Evolutionary conservation across 106 monocot species (phyloP).

Genomic region (Apostasia ramifera): DNA sequence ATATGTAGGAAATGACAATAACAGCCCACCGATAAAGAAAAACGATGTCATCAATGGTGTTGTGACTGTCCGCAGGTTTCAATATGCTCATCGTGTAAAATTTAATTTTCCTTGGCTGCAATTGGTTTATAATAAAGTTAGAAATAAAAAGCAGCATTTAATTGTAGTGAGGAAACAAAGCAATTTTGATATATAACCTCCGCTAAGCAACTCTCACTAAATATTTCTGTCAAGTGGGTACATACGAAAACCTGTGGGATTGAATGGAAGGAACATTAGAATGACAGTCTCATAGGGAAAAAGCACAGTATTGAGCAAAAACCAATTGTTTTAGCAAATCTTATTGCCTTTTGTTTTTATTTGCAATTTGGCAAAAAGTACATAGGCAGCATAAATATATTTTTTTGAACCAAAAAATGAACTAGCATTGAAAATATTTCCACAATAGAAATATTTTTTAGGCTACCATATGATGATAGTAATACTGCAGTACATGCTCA

Average conservation of each 20-base stretch:
- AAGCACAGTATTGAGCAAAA: too few relatives aligned
- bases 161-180: neutral
- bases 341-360: too few relatives aligned
- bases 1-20: neutral
- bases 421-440: too few relatives aligned
- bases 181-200: conserved; percentile 29
- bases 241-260: conserved; percentile 68
- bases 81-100: conserved; percentile 88
- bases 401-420: too few relatives aligned
- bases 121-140: neutral
- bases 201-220: conserved; percentile 48
- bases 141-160: neutral
- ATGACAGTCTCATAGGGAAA: too few relatives aligned
- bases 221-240: conserved; percentile 94
- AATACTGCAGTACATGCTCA: too few relatives aligned
- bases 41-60: conserved; percentile 56
- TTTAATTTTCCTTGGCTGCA: conserved; percentile 70
- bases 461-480: too few relatives aligned
- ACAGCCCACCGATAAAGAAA: conserved; percentile 68
- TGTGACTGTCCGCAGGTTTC: conserved; percentile 42
- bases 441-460: too few relatives aligned
- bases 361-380: too few relatives aligned
- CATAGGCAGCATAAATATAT: too few relatives aligned
- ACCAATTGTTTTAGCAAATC: too few relatives aligned
- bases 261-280: too few relatives aligned